A percentile compares a stretch with the other conserved stretches of the same genome.
These are phyloP conservation scores for Neurospora terricola DNA, from an alignment of 495 filamentous ascomycete genomes.

Conservation along the genomic window DNA sequence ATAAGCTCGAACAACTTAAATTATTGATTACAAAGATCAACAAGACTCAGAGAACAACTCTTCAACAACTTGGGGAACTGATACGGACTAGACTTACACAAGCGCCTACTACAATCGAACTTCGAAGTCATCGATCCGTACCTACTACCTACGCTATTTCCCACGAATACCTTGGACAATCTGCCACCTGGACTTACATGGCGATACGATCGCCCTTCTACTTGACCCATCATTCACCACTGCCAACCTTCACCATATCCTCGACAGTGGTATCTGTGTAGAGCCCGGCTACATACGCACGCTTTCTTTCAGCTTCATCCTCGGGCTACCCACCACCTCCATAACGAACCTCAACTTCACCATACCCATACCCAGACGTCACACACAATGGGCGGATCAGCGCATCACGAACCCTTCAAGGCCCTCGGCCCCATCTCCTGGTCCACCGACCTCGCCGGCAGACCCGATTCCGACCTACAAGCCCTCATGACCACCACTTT, in stretches of 20 bases:
- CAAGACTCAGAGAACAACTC: neutral
- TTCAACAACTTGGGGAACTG: neutral
- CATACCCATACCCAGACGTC: neutral
- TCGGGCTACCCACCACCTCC: neutral
- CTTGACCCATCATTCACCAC: neutral
- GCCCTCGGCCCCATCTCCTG: constrained; percentile 62
- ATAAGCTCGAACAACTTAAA: neutral
- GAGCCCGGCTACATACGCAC: neutral
- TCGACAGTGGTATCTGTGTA: neutral
- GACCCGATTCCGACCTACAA: constrained; percentile 28
- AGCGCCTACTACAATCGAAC: neutral
- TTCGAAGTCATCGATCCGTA: neutral
- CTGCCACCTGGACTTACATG: neutral
- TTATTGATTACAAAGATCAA: neutral
- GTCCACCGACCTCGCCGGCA: constrained; percentile 43
- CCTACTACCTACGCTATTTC: neutral
- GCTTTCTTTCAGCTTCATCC: neutral
- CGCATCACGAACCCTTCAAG: constrained; percentile 59
- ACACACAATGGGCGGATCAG: neutral
- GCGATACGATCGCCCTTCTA: neutral
- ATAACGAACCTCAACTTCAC: neutral
- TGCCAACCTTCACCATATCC: neutral
- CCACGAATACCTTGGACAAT: neutral
- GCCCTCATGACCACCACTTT: constrained; percentile 47
- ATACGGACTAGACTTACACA: neutral